Percentiles rank a stretch among this genome's conserved stretches.
These are phyloP conservation scores for Leptomonas pyrrhocoris DNA, from an alignment of 208 protist genomes.

Conservation along the genomic window DNA sequence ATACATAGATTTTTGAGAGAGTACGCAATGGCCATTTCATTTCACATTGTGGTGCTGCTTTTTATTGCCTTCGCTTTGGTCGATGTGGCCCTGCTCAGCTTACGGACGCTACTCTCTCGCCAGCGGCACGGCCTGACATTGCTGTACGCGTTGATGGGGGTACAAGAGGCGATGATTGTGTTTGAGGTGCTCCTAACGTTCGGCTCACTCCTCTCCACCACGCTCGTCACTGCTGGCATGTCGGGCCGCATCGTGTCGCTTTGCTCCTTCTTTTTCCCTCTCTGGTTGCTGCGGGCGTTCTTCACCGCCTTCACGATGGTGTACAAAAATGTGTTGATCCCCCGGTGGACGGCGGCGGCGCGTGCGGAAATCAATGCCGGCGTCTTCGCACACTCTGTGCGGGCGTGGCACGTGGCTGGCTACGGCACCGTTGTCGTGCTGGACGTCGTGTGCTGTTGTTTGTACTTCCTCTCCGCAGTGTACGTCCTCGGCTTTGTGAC, in stretches of 20 bases:
- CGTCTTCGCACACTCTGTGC: not conserved
- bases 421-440: conserved; percentile 43
- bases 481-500: conserved; percentile 45
- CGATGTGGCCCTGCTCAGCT: conserved; percentile 48
- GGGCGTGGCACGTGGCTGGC: conserved; percentile 45
- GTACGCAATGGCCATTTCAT: conserved; percentile 20
- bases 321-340: conserved; percentile 48
- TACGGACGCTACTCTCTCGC: conserved; percentile 34
- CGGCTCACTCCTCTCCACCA: conserved; percentile 37
- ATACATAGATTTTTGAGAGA: too few species aligned
- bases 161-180: conserved; percentile 53
- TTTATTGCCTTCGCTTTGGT: conserved; percentile 31
- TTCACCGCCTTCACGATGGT: conserved; percentile 52
- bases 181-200: conserved; percentile 34
- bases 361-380: not conserved
- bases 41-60: conserved; percentile 15
- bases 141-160: conserved; percentile 39
- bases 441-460: conserved; percentile 41
- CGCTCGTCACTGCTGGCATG: conserved; percentile 44
- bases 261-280: conserved; percentile 20
- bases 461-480: conserved; percentile 38
- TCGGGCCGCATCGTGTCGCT: conserved; percentile 27
- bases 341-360: conserved; percentile 12
- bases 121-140: conserved; percentile 18
- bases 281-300: conserved; percentile 46